A percentile compares a stretch with the other conserved stretches of the same genome.
phyloP scores from a whole-genome alignment of 2,329 filamentous ascomycete genomes.

The Aspergillus persii region DNA sequence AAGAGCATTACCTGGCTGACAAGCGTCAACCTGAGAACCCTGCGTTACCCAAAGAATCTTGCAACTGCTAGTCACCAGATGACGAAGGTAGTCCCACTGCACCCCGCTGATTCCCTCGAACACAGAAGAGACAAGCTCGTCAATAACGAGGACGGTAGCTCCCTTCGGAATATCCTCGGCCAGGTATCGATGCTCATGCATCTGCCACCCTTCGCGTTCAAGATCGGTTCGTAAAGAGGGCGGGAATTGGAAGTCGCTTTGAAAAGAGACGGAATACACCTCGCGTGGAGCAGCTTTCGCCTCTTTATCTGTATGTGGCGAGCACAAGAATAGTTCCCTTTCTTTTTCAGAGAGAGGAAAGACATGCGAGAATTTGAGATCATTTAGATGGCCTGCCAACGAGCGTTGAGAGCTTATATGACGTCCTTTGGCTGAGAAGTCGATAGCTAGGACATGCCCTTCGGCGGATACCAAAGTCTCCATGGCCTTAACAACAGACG shows the following conservation, averaged over 20 bases:
- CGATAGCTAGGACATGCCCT: not conserved
- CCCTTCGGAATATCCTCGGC: not conserved
- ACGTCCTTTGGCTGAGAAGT: not conserved
- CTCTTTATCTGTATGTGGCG: not conserved
- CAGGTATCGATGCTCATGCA: not conserved
- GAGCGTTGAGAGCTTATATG: not conserved
- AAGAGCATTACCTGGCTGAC: constrained; percentile 5
- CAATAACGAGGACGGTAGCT: not conserved
- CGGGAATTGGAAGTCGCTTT: not conserved
- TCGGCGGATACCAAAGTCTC: not conserved
- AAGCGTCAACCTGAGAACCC: not conserved
- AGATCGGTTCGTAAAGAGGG: not conserved
- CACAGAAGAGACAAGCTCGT: constrained; percentile 3
- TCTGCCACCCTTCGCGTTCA: not conserved
- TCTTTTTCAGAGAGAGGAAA: not conserved
- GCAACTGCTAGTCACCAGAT: not conserved
- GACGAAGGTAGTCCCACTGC: constrained; percentile 4
- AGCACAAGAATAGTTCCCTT: not conserved
- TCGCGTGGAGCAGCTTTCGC: too few species aligned
- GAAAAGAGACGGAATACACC: not conserved
- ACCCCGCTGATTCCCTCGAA: not conserved
- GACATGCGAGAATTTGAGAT: not conserved
- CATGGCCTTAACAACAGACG: not conserved
- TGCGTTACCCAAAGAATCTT: constrained; percentile 10
- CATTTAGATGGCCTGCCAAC: not conserved